phyloP scores from a whole-genome alignment of 352 stramenopile genomes.

The Phytopythium sindhum region DNA sequence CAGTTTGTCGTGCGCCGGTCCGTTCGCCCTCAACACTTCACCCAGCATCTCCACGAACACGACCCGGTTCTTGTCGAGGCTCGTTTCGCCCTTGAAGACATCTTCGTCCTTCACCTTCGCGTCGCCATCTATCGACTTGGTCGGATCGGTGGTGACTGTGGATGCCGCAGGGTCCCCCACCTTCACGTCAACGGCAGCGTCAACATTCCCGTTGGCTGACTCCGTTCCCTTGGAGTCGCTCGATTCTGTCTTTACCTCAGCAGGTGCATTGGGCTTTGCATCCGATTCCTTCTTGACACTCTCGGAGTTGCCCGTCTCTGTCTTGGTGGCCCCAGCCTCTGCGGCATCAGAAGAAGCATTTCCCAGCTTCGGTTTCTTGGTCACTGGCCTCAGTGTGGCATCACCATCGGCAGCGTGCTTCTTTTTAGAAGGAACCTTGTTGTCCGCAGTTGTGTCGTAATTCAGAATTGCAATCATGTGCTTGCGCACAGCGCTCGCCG shows the following conservation, averaged over 20 bases:
- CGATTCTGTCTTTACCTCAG: constrained; percentile 12
- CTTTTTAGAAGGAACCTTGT: constrained; percentile 21
- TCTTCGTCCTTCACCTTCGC: constrained; percentile 17
- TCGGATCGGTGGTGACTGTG: constrained; percentile 9
- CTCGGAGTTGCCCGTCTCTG: neutral
- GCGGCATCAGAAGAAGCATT: constrained; percentile 10
- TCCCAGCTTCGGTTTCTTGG: constrained; percentile 49
- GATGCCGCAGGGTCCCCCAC: neutral
- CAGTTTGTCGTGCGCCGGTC: constrained; percentile 31
- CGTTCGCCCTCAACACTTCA: constrained; percentile 44
- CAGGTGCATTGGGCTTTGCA: constrained; percentile 3
- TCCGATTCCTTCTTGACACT: constrained; percentile 18
- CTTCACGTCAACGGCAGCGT: neutral
- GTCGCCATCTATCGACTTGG: constrained; percentile 4
- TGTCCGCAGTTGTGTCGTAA: constrained; percentile 34
- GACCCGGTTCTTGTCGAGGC: constrained; percentile 52
- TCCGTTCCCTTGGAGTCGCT: neutral
- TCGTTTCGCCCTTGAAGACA: constrained; percentile 31
- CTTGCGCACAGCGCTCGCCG: constrained; percentile 73
- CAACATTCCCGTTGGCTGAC: constrained; percentile 1
- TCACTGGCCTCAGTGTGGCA: constrained; percentile 14
- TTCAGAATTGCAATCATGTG: constrained; percentile 70
- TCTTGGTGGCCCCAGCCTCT: neutral
- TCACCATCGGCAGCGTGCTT: constrained; percentile 28
- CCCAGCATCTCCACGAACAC: constrained; percentile 71